Evolutionary conservation across 345 rosid genomes (phyloP).

Genomic region (Carallia brachiata): DNA sequence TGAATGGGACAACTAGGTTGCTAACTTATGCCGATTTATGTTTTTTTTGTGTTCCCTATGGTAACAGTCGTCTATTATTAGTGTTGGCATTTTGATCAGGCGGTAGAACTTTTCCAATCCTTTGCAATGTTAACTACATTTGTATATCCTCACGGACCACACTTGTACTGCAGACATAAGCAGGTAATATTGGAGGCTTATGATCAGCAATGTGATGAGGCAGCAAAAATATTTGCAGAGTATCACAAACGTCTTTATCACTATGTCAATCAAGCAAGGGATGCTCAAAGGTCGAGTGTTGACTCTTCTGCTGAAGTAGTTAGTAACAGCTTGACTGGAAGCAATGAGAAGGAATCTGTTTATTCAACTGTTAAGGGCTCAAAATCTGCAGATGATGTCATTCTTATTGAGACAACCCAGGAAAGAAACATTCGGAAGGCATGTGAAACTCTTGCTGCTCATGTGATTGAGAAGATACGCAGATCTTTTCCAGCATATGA

Average conservation of each 20-base stretch:
- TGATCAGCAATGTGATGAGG: slow-evolving; percentile 92
- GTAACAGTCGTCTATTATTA: background rate
- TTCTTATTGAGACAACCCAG: too few species aligned
- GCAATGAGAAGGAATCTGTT: slow-evolving; percentile 69
- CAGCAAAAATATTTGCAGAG: slow-evolving; percentile 82
- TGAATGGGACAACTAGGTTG: background rate
- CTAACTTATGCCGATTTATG: background rate
- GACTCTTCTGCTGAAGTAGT: slow-evolving; percentile 54
- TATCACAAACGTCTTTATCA: slow-evolving; percentile 74
- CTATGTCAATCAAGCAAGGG: slow-evolving; percentile 84
- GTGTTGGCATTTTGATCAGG: background rate
- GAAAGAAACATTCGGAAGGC: too few species aligned
- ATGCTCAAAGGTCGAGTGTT: slow-evolving; percentile 58
- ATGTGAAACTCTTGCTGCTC: too few species aligned
- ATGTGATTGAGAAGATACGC: too few species aligned
- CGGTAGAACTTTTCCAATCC: background rate
- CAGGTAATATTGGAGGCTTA: slow-evolving; percentile 85
- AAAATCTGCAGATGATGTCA: too few species aligned
- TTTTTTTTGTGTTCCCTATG: background rate
- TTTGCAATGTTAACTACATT: background rate
- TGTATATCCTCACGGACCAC: background rate
- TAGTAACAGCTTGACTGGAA: slow-evolving; percentile 39
- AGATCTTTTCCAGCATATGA: too few species aligned
- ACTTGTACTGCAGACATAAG: slow-evolving; percentile 57
- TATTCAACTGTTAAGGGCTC: slow-evolving; percentile 82